Conservation (phyloP, 306 rosid species). For the Trichosanthes truncata region DNA sequence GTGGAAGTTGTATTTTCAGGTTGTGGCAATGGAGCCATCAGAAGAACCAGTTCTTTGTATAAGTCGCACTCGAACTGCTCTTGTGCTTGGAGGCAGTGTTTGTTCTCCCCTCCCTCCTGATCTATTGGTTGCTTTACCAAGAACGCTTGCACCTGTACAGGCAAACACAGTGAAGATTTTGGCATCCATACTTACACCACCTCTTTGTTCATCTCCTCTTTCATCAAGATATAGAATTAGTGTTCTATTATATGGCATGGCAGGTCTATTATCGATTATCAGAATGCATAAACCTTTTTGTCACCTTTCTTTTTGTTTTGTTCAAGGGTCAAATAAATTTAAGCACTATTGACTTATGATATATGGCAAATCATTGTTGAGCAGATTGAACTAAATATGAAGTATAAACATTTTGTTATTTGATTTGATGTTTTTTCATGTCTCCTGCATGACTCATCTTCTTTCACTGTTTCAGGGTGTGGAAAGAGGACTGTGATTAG, state of each 20-base stretch:
- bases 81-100: constrained; percentile 82
- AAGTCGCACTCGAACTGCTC: constrained; percentile 62
- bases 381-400: neutral
- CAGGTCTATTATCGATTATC: constrained; percentile 41
- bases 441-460: neutral
- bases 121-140: constrained; percentile 42
- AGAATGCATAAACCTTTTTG: neutral
- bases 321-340: neutral
- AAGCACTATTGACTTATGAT: neutral
- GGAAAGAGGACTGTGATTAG: constrained; percentile 85
- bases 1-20: constrained; percentile 41
- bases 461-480: constrained; percentile 53
- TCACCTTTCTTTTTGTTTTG: neutral
- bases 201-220: constrained; percentile 70
- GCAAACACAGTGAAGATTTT: constrained; percentile 55
- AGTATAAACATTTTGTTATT: neutral
- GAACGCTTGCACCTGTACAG: constrained; percentile 64
- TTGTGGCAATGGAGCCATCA: constrained; percentile 83
- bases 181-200: constrained; percentile 76
- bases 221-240: constrained; percentile 87
- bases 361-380: neutral
- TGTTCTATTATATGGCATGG: constrained; percentile 67
- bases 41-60: constrained; percentile 58
- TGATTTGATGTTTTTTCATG: neutral
- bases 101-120: constrained; percentile 82